Evolutionary conservation across 2,329 filamentous ascomycete genomes (phyloP), one percentile per base, ranked within the genome.

Genomic region (Beauveria bassiana): DNA sequence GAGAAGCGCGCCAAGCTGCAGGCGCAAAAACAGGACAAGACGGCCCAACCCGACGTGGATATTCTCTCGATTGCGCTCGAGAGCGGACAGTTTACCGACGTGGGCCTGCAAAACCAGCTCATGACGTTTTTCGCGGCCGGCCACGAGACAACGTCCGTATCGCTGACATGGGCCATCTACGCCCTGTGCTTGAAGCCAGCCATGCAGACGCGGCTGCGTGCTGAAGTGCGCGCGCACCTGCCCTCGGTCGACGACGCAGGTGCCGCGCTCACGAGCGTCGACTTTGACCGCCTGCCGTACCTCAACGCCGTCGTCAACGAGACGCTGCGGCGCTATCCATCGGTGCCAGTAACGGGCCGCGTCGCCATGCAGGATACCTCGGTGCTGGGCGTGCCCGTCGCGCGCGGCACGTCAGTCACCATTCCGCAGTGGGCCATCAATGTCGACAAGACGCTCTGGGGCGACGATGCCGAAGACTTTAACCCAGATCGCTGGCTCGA

Each of bases 51-150:
- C 1, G 85, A 86, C 51, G 73, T 84, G 8, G 91, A 96, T 71
- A 95, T 96, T 62, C 78, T 96, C 40, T 91, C 88, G 1, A 88
- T 93, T 0, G 91, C 91, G 18, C 78, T 96, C 53, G 83, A 87
- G 70, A 91, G 86, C 45, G 89, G 89, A 52, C 85, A 80, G 6
- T 95, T 96, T 74, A 82, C 77, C 14, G 90, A 95, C 64, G 88
- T 91, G 54, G 86, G 91, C 63, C 82, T 96, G n/a, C 84, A 91
- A 42, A 89, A 95, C 71, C 91, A 96, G 74, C 83, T 95, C 70
- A 95, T 96, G 90, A 96, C 90, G 0, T 95, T 96, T 77, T 82
- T 96, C 5, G 88, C 88, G 1, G 91, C 91, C 0, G 88, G 87
- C 24, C 90, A 93, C 72, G 89, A 93, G 74, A 93, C 90, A 1